A percentile compares a stretch with the other conserved stretches of the same genome.
These are phyloP conservation scores for Gossypium longicalyx DNA, from an alignment of 345 rosid genomes.

Conservation along the genomic window DNA sequence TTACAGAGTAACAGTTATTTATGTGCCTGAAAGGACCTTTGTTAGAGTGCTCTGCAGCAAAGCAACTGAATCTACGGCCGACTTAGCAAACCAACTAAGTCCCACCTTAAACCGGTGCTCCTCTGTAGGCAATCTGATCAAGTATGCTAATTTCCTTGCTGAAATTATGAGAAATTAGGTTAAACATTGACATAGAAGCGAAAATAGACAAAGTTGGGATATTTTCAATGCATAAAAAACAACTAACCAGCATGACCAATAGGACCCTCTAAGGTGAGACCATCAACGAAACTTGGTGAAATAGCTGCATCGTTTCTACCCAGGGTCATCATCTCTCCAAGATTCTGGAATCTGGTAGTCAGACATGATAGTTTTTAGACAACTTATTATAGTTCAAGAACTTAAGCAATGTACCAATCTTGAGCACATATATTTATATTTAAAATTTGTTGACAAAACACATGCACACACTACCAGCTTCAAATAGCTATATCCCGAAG, in stretches of 20 bases:
- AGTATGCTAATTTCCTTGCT: slow-evolving; percentile 85
- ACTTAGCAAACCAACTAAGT: slow-evolving; percentile 81
- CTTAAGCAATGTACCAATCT: not conserved
- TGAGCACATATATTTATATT: not conserved
- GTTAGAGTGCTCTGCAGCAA: slow-evolving; percentile 58
- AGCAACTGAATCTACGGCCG: slow-evolving; percentile 75
- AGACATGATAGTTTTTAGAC: not conserved
- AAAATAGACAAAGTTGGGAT: not conserved
- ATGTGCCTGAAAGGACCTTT: slow-evolving; percentile 54
- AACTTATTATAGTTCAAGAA: not conserved
- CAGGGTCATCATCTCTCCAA: slow-evolving; percentile 95
- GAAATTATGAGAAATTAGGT: slow-evolving; percentile 18
- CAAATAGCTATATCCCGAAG: not conserved
- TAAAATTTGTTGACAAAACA: not conserved
- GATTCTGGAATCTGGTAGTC: slow-evolving; percentile 70
- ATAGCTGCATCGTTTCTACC: slow-evolving; percentile 85
- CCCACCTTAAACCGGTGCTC: slow-evolving; percentile 91
- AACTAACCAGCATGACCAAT: slow-evolving; percentile 74
- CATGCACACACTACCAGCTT: not conserved
- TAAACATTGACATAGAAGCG: not conserved
- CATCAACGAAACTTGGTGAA: slow-evolving; percentile 84
- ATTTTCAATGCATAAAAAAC: not conserved
- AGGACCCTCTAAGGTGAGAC: slow-evolving; percentile 83
- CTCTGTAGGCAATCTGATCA: slow-evolving; percentile 81
- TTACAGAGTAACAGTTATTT: not conserved